phyloP scores from a whole-genome alignment of 2,329 filamentous ascomycete species.

The Colletotrichum magnum region DNA sequence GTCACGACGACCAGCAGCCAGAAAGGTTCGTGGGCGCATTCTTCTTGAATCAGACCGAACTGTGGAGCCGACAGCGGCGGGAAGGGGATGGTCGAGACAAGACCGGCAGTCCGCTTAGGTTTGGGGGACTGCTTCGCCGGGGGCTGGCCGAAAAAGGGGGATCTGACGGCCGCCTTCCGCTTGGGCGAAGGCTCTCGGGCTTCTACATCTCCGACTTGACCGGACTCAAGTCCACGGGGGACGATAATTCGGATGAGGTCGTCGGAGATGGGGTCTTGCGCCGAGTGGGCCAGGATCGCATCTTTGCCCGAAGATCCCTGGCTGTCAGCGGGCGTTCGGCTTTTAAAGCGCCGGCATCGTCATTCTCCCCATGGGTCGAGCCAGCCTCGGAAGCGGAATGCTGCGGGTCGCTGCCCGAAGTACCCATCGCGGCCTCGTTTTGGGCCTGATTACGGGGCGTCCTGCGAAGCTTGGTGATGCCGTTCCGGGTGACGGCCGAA shows the following conservation, averaged over 20 bases:
- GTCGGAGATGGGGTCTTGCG: conserved; percentile 15
- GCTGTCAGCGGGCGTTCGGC: conserved; percentile 36
- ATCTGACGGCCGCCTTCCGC: conserved; percentile 41
- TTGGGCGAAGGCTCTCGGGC: conserved; percentile 4
- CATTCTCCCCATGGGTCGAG: not conserved
- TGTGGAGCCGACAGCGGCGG: conserved; percentile 72
- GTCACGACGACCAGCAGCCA: conserved; percentile 85
- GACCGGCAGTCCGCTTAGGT: conserved; percentile 55
- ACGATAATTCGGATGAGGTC: conserved; percentile 35
- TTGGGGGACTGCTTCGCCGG: conserved; percentile 44
- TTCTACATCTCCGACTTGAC: conserved; percentile 34
- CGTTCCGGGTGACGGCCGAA: conserved; percentile 22
- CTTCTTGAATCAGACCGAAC: conserved; percentile 90
- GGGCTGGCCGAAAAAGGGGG: conserved; percentile 51
- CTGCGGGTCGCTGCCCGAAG: not conserved
- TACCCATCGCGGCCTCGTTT: conserved; percentile 7
- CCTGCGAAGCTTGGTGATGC: conserved; percentile 27
- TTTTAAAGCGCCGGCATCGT: conserved; percentile 33
- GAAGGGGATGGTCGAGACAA: conserved; percentile 72
- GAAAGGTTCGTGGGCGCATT: conserved; percentile 81
- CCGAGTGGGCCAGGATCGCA: conserved; percentile 30
- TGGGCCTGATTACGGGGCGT: conserved; percentile 25
- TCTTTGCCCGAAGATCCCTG: conserved; percentile 36
- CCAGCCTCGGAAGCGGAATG: not conserved
- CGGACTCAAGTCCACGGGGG: conserved; percentile 27